Conservation (phyloP, 225 moss, liverwort and hornwort species). For the Anthoceros angustus region DNA sequence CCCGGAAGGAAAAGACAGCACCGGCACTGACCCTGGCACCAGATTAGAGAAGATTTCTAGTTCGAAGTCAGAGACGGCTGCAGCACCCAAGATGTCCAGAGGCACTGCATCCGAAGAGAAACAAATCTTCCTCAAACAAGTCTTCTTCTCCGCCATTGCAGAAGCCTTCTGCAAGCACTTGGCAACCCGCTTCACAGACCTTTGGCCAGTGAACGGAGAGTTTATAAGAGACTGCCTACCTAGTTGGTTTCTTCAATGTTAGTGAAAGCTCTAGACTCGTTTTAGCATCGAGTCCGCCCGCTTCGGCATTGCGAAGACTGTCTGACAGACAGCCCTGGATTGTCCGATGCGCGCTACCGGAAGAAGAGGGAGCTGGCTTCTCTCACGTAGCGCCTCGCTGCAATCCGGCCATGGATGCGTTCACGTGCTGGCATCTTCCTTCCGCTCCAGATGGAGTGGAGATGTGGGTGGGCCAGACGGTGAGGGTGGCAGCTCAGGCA, state of each 20-base stretch:
- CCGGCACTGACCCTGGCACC: constrained; percentile 25
- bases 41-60: constrained; percentile 22
- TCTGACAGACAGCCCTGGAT: too few relatives aligned
- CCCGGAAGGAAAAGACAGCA: constrained; percentile 26
- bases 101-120: constrained; percentile 33
- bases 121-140: constrained; percentile 17
- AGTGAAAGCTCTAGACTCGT: too few relatives aligned
- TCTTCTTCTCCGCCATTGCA: constrained; percentile 13
- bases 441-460: not conserved
- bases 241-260: too few relatives aligned
- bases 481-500: not conserved
- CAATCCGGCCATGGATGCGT: not conserved
- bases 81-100: constrained; percentile 29
- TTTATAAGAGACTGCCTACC: too few relatives aligned
- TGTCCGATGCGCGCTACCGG: not conserved
- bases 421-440: not conserved
- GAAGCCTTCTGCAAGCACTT: not conserved
- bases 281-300: too few relatives aligned
- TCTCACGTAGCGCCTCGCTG: not conserved
- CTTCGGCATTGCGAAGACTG: too few relatives aligned
- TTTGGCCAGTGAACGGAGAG: too few relatives aligned
- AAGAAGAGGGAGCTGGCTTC: not conserved
- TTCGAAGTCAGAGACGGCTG: constrained; percentile 20
- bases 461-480: too few relatives aligned
- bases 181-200: not conserved